phyloP scores from a whole-genome alignment of 2,329 filamentous ascomycete genomes.

The Dichotomopilus funicola region DNA sequence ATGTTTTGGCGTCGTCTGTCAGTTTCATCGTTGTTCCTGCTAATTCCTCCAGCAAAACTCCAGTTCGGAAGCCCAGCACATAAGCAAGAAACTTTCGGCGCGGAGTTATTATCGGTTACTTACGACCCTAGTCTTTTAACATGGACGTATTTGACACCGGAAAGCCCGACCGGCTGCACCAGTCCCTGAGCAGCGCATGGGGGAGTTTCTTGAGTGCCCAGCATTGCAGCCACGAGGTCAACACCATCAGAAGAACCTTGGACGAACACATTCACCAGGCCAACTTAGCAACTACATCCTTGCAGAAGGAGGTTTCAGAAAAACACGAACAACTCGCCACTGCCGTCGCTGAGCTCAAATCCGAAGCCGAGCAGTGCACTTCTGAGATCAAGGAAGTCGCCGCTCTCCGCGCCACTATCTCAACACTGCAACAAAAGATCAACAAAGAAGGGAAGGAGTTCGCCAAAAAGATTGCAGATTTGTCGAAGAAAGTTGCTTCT shows the following conservation, averaged over 20 bases:
- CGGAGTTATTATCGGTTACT: too few relatives aligned
- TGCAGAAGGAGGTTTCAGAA: slow-evolving; percentile 10
- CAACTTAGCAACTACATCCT: slow-evolving; percentile 8
- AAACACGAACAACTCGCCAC: slow-evolving; percentile 12
- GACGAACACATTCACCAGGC: slow-evolving; percentile 14
- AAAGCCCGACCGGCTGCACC: slow-evolving; percentile 14
- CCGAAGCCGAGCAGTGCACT: slow-evolving; percentile 11
- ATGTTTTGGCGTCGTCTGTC: too few relatives aligned
- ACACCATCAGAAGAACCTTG: slow-evolving; percentile 12
- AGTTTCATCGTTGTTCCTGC: too few relatives aligned
- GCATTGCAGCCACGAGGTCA: slow-evolving; percentile 17
- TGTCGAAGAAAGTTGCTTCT: slow-evolving; percentile 4
- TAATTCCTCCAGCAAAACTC: neutral
- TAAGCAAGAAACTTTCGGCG: neutral
- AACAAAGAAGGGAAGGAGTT: slow-evolving; percentile 6
- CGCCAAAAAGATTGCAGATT: neutral
- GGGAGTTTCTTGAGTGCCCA: slow-evolving; percentile 20
- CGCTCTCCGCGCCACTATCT: slow-evolving; percentile 7
- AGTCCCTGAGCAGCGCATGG: slow-evolving; percentile 19
- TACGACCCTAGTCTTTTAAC: neutral
- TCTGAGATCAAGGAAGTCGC: slow-evolving; percentile 5
- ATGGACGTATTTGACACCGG: slow-evolving; percentile 13
- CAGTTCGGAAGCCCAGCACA: neutral
- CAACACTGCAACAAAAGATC: slow-evolving; percentile 12
- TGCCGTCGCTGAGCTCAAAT: slow-evolving; percentile 11